phyloP scores from a whole-genome alignment of 495 filamentous ascomycete species.

The Penicillium desertorum region DNA sequence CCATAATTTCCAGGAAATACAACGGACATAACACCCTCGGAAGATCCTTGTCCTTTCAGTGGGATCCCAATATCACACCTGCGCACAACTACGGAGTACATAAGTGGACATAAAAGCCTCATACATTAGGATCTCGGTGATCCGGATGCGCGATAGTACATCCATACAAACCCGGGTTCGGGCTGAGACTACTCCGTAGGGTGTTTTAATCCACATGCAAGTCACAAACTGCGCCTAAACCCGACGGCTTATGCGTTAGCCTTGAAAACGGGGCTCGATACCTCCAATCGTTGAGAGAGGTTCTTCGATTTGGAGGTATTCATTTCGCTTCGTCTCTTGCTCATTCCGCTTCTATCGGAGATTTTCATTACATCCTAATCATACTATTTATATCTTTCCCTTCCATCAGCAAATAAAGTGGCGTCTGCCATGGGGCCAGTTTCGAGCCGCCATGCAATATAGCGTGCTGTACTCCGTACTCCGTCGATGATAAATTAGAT shows the following conservation, averaged over 20 bases:
- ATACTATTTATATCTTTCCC: neutral
- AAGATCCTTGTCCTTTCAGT: slow-evolving; percentile 1
- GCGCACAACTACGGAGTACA: neutral
- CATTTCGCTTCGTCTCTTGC: neutral
- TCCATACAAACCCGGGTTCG: neutral
- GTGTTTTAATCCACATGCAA: slow-evolving; percentile 3
- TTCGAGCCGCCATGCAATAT: slow-evolving; percentile 1
- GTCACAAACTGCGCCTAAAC: neutral
- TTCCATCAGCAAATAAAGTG: neutral
- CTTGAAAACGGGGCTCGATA: neutral
- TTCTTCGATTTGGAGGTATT: neutral
- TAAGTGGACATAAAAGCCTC: neutral
- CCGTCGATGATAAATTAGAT: neutral
- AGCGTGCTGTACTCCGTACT: neutral
- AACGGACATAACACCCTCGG: neutral
- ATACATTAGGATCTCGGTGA: neutral
- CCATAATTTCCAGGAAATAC: neutral
- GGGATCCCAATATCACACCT: neutral
- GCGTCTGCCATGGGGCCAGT: neutral
- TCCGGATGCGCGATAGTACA: no score
- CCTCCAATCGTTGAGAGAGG: neutral
- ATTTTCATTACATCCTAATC: neutral
- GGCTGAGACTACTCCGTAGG: neutral
- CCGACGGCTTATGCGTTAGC: neutral
- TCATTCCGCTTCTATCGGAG: neutral